These are phyloP conservation scores for Rhodosporidiobolus odoratus DNA, from an alignment of 768 basidiomycete genomes.

Conservation along the genomic window DNA sequence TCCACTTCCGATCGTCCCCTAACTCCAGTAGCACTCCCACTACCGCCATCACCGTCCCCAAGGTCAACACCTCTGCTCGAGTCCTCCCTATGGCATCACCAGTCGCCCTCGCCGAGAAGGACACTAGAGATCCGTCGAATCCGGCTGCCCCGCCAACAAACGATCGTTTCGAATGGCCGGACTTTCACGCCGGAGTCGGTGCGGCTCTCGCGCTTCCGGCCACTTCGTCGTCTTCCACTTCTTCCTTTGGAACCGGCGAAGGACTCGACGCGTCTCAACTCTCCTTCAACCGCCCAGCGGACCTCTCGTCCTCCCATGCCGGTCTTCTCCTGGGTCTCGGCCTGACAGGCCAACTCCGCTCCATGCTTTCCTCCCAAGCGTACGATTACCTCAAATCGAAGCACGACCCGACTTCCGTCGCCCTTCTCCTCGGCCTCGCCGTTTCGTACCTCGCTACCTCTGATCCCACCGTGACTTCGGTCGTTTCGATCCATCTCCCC, in stretches of 20 bases:
- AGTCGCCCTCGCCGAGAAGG: conserved; percentile 39
- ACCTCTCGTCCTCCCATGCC: conserved; percentile 89
- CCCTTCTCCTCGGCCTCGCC: conserved; percentile 83
- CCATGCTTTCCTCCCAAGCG: conserved; percentile 76
- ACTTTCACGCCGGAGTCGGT: conserved; percentile 95
- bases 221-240: too few relatives aligned
- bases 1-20: conserved; percentile 62
- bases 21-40: conserved; percentile 41
- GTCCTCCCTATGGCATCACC: conserved; percentile 42
- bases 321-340: conserved; percentile 91
- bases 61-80: conserved; percentile 46
- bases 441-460: conserved; percentile 81
- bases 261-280: conserved; percentile 80
- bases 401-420: conserved; percentile 91
- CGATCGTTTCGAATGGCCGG: conserved; percentile 80
- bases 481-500: conserved; percentile 86
- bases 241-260: conserved; percentile 54
- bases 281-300: conserved; percentile 89
- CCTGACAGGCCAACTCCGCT: conserved; percentile 79
- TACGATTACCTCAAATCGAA: conserved; percentile 92
- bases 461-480: conserved; percentile 80
- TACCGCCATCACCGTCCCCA: conserved; percentile 42
- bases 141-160: conserved; percentile 24
- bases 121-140: conserved; percentile 18
- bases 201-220: conserved; percentile 79